These are phyloP conservation scores for Parvularia atlantis DNA, from an alignment of 78 protist species.

Conservation along the genomic window DNA sequence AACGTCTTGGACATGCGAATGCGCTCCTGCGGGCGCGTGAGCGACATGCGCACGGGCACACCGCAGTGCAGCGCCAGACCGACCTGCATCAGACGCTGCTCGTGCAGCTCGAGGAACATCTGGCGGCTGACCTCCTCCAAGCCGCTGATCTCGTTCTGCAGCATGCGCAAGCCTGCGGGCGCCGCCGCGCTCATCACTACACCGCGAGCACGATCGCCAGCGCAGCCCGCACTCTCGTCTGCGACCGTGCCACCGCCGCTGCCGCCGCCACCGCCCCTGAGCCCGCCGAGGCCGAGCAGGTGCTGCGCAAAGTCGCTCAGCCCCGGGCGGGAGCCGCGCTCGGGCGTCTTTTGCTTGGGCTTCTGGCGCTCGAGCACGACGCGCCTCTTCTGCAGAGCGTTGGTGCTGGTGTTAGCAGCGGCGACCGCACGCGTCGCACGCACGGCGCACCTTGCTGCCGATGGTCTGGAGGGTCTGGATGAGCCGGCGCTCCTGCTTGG, in stretches of 20 bases:
- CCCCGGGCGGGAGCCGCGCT: too few relatives aligned
- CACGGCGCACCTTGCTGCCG: background rate
- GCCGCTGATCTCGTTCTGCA: conserved; percentile 2
- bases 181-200: background rate
- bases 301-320: too few relatives aligned
- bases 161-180: background rate
- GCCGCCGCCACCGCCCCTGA: background rate
- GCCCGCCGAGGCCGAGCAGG: too few relatives aligned
- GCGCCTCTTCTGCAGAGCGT: too few relatives aligned
- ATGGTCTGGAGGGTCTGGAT: conserved; percentile 16
- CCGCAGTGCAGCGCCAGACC: background rate
- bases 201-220: too few relatives aligned
- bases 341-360: too few relatives aligned
- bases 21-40: conserved; percentile 8
- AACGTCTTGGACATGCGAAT: conserved; percentile 39
- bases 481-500: conserved; percentile 25
- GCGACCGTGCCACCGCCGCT: background rate
- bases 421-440: too few relatives aligned
- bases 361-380: too few relatives aligned
- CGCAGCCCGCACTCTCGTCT: background rate
- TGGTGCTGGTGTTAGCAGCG: too few relatives aligned
- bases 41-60: too few relatives aligned
- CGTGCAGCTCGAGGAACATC: conserved; percentile 49
- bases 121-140: conserved; percentile 23
- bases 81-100: conserved; percentile 38